These are phyloP conservation scores for Amaranthus cruentus DNA, from an alignment of 148 eudicot genomes.

Conservation along the genomic window DNA sequence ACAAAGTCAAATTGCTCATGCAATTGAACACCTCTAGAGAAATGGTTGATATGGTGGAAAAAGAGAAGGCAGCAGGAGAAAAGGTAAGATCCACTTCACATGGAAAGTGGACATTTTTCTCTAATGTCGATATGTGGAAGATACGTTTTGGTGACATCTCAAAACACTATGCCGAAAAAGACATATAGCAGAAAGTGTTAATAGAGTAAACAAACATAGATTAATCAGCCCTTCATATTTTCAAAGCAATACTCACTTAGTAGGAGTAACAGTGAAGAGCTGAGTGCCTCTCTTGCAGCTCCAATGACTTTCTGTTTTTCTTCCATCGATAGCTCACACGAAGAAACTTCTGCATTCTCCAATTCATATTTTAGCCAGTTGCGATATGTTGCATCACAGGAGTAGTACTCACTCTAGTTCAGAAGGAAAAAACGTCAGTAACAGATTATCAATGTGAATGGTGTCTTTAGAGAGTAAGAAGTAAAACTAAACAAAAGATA, in stretches of 20 bases:
- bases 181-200: no score
- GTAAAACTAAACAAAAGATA: slow-evolving; percentile 4
- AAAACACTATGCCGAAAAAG: no score
- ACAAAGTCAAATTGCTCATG: no score
- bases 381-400: slow-evolving; percentile 96
- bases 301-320: slow-evolving; percentile 59
- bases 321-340: slow-evolving; percentile 54
- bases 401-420: slow-evolving; percentile 73
- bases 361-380: slow-evolving; percentile 83
- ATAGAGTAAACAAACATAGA: slow-evolving; percentile 1
- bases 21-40: no score
- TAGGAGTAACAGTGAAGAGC: slow-evolving; percentile 56
- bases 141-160: no score
- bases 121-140: no score
- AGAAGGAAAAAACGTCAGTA: slow-evolving; percentile 12
- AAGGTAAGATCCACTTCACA: no score
- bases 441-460: background rate
- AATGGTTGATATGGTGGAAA: no score
- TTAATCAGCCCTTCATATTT: background rate
- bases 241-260: slow-evolving; percentile 54
- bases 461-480: background rate
- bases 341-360: slow-evolving; percentile 61
- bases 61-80: no score
- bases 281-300: slow-evolving; percentile 67
- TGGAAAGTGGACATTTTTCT: no score